Evolutionary conservation across 495 filamentous ascomycete species (phyloP).

Genomic region (Penicillium samsonianum): DNA sequence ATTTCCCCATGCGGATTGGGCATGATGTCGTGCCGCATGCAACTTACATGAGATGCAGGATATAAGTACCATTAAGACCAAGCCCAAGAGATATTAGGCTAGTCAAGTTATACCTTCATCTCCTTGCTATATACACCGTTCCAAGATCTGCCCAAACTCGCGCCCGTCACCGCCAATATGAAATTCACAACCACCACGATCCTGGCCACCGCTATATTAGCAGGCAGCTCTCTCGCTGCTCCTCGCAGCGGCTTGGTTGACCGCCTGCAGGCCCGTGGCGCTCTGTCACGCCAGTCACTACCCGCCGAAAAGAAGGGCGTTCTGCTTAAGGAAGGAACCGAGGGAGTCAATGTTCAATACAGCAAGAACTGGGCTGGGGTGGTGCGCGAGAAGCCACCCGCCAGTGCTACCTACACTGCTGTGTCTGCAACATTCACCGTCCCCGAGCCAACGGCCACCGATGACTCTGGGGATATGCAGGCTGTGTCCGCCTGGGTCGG

Average conservation of each 20-base stretch:
- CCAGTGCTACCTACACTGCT: constrained; percentile 47
- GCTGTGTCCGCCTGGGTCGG: constrained; percentile 64
- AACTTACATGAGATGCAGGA: background rate
- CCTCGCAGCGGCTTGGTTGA: constrained; percentile 30
- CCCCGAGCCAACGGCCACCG: constrained; percentile 49
- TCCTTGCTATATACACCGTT: constrained; percentile 1
- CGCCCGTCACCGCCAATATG: constrained; percentile 22
- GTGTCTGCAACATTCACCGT: constrained; percentile 59
- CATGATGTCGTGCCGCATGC: constrained; percentile 23
- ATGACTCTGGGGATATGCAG: constrained; percentile 36
- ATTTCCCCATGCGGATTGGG: constrained; percentile 29
- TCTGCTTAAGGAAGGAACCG: constrained; percentile 19
- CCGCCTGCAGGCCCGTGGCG: constrained; percentile 31
- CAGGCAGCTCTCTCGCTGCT: constrained; percentile 31
- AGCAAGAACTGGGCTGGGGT: constrained; percentile 63
- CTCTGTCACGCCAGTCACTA: constrained; percentile 27
- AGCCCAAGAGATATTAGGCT: background rate
- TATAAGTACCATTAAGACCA: constrained; percentile 18
- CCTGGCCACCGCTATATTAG: constrained; percentile 27
- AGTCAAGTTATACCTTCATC: background rate
- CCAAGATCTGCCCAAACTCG: too few species aligned
- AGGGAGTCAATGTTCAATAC: constrained; percentile 41
- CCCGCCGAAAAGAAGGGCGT: constrained; percentile 24
- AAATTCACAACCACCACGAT: constrained; percentile 26
- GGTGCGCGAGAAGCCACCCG: constrained; percentile 48